A percentile compares a stretch with the other conserved stretches of the same genome.
These are phyloP conservation scores for Helicostylum pulchrum DNA, from an alignment of 192 early-diverging fungal species.

Conservation along the genomic window DNA sequence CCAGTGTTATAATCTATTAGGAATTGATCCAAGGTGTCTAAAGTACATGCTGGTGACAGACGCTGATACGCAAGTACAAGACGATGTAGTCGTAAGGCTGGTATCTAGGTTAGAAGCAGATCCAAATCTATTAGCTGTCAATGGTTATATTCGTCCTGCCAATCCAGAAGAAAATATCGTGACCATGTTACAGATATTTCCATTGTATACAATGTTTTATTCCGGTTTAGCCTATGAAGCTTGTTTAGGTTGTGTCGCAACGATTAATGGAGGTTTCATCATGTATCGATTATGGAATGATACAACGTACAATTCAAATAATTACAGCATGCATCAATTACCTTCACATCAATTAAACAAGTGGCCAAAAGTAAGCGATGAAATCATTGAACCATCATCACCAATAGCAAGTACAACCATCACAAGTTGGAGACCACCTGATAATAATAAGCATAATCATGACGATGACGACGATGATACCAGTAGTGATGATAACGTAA, in stretches of 20 bases:
- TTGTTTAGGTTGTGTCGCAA: constrained; percentile 59
- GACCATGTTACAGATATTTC: constrained; percentile 68
- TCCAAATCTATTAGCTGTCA: constrained; percentile 56
- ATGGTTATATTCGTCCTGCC: constrained; percentile 64
- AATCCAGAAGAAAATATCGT: constrained; percentile 62
- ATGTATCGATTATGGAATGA: constrained; percentile 68
- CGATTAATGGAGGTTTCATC: constrained; percentile 63
- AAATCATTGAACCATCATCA: neutral
- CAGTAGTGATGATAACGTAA: neutral
- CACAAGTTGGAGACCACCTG: neutral
- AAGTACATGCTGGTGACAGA: constrained; percentile 67
- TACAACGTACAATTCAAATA: neutral
- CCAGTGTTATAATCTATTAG: constrained; percentile 58
- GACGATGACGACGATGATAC: neutral
- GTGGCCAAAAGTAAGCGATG: constrained; percentile 21
- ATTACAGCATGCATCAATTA: neutral
- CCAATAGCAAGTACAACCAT: too few relatives aligned
- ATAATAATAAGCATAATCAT: neutral
- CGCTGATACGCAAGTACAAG: constrained; percentile 63
- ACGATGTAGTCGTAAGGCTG: constrained; percentile 49
- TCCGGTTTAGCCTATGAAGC: constrained; percentile 63
- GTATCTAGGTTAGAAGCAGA: constrained; percentile 55
- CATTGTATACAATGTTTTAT: constrained; percentile 62
- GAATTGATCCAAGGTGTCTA: constrained; percentile 60
- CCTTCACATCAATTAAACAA: neutral